phyloP scores from a whole-genome alignment of 2,329 filamentous ascomycete species.

The Neurospora sp. region DNA sequence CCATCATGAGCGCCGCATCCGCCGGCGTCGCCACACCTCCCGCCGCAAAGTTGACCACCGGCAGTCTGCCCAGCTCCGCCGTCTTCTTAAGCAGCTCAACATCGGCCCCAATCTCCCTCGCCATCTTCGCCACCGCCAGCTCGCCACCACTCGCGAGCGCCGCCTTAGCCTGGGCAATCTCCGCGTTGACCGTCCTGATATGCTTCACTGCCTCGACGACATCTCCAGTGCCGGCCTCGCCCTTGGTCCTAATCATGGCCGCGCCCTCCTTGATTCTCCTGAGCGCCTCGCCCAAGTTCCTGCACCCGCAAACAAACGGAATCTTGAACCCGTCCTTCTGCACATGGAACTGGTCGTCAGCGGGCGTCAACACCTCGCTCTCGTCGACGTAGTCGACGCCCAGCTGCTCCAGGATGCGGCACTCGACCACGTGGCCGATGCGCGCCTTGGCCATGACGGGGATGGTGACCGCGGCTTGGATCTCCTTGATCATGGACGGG shows the following conservation, averaged over 20 bases:
- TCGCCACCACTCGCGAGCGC: conserved; percentile 52
- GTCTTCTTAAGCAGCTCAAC: conserved; percentile 76
- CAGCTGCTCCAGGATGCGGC: conserved; percentile 91
- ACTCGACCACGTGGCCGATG: conserved; percentile 97
- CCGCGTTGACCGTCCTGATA: conserved; percentile 79
- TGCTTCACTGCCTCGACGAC: conserved; percentile 94
- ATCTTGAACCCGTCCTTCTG: conserved; percentile 72
- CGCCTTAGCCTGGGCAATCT: conserved; percentile 72
- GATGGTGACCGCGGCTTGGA: conserved; percentile 90
- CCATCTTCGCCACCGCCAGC: conserved; percentile 54
- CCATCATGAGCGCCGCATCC: conserved; percentile 96
- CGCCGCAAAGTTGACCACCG: conserved; percentile 95
- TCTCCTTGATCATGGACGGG: conserved; percentile 87
- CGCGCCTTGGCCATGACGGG: conserved; percentile 98
- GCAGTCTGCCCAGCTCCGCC: conserved; percentile 75
- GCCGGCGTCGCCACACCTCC: conserved; percentile 99
- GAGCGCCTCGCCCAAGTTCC: conserved; percentile 87
- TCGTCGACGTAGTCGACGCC: conserved; percentile 98
- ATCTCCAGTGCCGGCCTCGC: conserved; percentile 93
- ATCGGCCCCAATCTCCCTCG: conserved; percentile 72
- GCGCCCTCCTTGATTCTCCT: conserved; percentile 86
- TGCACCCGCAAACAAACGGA: conserved; percentile 94
- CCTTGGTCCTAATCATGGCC: conserved; percentile 98
- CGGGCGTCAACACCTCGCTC: conserved; percentile 92
- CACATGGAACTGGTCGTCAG: conserved; percentile 84